Base-by-base conservation (phyloP, 2,329 filamentous ascomycete species). In the Arthrobotrys pseudoclavata region DNA sequence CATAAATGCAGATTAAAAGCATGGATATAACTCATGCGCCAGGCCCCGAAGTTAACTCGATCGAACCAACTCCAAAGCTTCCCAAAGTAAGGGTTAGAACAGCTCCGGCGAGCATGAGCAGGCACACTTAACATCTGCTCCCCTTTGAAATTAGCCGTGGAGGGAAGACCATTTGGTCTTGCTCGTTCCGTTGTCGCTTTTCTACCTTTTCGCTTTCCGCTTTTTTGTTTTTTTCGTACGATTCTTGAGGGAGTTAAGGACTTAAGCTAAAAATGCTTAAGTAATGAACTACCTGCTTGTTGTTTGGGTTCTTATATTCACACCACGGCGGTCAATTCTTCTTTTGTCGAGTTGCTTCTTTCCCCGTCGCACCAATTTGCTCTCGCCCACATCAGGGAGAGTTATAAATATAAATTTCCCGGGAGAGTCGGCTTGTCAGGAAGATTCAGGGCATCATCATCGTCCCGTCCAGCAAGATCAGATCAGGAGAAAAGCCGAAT, bases 301-400 rank as follows among this genome's bases (percentile, higher is more conserved):
- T 7, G 57, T 22, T 18, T 63, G 68, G 18, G 57, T 71, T 60
- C 60, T 66, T 72, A 72, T 72, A 72, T 72, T 72, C 60, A 64
- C 69, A 72, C 69, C 48, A 57, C 37, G 60, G 60, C 69, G 69
- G 69, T 72, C 69, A 45, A 47, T 72, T 72, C 69, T 66, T 55
- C 69, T 72, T 71, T 72, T 48, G 69, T 72, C 69, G 61, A 42
- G 34, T 72, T 72, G 69, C 69, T 72, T 72, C 69, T 72, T 70
- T 66, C 63, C 47, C 57, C 45, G 67, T 70, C 47, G 67, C 67
- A 70, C 68, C 68, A 42, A 64, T 64, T 10, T 62, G 50, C 47
- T 26, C 53, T 22, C 60, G 61, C 68, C 60, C 48, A 52, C 60
- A 24, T 57, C 47, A 50, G 63, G 60, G 60, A 66, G 60, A 34